Conservation (phyloP, 2,329 filamentous ascomycete species). For the Apiospora hydei region DNA sequence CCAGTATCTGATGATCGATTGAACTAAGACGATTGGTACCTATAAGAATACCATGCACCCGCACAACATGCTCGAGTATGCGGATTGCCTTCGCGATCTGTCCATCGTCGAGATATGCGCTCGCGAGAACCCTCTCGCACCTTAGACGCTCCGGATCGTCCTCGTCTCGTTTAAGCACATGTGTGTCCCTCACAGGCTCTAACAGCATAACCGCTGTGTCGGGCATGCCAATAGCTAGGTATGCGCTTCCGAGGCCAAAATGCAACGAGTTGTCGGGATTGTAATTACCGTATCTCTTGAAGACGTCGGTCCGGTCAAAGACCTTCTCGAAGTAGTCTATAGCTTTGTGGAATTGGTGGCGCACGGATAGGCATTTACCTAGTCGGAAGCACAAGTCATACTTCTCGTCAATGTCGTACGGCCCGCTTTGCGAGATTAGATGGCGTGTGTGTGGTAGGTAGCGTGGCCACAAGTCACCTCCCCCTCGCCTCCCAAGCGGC, state of each 20-base stretch:
- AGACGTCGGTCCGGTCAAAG: background rate
- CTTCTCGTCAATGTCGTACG: slow-evolving; percentile 23
- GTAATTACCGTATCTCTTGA: background rate
- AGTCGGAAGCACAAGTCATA: slow-evolving; percentile 32
- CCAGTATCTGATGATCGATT: background rate
- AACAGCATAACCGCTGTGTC: background rate
- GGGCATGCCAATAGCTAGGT: background rate
- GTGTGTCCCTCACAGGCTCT: background rate
- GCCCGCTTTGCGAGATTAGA: slow-evolving; percentile 32
- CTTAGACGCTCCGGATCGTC: background rate
- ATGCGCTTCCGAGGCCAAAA: background rate
- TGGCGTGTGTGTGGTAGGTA: slow-evolving; percentile 41
- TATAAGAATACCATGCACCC: no score
- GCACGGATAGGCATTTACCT: slow-evolving; percentile 33
- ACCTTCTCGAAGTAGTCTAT: slow-evolving; percentile 26
- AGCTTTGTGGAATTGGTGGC: slow-evolving; percentile 34
- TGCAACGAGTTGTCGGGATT: background rate
- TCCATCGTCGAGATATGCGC: slow-evolving; percentile 15
- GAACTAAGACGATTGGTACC: no score
- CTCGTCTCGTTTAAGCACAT: background rate
- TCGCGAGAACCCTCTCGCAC: background rate
- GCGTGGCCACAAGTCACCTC: slow-evolving; percentile 34
- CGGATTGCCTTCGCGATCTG: slow-evolving; percentile 28
- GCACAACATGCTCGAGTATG: slow-evolving; percentile 27
- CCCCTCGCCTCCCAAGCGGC: slow-evolving; percentile 24